Base-by-base conservation (phyloP, 441 rosid species). In the Cnidoscolus chayamansa region DNA sequence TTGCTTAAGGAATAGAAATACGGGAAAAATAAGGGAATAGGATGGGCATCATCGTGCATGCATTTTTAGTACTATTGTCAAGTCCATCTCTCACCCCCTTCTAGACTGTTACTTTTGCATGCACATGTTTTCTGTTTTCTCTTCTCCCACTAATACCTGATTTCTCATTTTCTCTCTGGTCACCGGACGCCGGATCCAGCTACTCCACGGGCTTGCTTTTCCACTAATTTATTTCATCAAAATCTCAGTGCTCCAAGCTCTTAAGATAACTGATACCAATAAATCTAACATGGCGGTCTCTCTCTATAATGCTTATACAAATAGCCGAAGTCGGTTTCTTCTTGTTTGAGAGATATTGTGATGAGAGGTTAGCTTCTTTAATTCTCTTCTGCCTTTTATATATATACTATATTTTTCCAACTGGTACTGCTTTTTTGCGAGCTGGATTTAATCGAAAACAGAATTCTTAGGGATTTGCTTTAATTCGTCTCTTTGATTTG, bases 1-100 rank as follows among this genome's bases (percentile, higher is more conserved):
- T 25, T 25, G 25, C 25, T 25, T 25, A 25, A 25, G 25, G 25
- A 25, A 25, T 25, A 25, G 25, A 25, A 25, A 25, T 25, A 25
- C 25, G 25, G 25, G 25, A 25, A 25, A 25, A 25, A 25, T 25
- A 25, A 25, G 25, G 25, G 25, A 25, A 25, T 25, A 25, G 25
- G 25, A 25, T 25, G 25, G 25, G 25, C 25, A 25, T 70, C 77
- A 86, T 86, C 97, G 87, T 85, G 93, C 90, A 83, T 77, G 77
- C 80, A 77, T 63, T 63, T 61, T 76, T 60, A 75, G 77, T 70
- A 20, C 43, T 62, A 68, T 63, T 54, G 70, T 86, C 89, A 74
- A 82, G 78, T 62, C 71, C 65, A 69, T 56, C 53, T 71, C 60
- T 76, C 59, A 56, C 61, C 48, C 68, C 65, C 25, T 64, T 54